Conservation (phyloP, 257 asterid genomes). For the Solanum tarijense region DNA sequence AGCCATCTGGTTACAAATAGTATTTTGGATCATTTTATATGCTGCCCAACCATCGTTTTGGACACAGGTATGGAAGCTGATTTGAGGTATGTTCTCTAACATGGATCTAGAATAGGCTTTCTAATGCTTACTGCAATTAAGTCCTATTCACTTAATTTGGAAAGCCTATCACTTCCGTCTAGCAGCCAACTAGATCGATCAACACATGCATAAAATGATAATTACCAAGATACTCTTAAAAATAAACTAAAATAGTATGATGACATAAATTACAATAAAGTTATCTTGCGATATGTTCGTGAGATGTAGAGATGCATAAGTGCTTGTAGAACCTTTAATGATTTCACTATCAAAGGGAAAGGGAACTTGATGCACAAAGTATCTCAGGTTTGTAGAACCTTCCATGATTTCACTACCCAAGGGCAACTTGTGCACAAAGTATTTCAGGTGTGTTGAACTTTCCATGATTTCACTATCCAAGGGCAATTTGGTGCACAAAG, state of each 20-base stretch:
- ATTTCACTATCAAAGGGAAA: background rate
- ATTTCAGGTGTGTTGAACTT: background rate
- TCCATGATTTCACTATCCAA: background rate
- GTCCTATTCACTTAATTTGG: conserved; percentile 1
- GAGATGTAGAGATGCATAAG: background rate
- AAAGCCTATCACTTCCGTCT: background rate
- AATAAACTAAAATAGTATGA: background rate
- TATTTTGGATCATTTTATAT: conserved; percentile 31
- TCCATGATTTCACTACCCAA: too few relatives aligned
- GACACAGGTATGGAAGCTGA: conserved; percentile 36
- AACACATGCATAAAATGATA: background rate
- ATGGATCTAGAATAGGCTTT: background rate
- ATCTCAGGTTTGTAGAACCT: too few relatives aligned
- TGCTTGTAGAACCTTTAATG: background rate
- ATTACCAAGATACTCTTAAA: background rate
- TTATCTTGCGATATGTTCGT: background rate
- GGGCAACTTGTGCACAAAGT: background rate
- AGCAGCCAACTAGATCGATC: background rate
- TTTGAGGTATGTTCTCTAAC: conserved; percentile 41
- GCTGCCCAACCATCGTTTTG: conserved; percentile 25
- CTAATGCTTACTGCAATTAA: background rate
- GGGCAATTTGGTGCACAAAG: background rate
- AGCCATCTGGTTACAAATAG: conserved; percentile 45
- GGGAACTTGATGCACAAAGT: background rate
- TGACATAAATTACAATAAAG: background rate